Conservation (phyloP, 306 rosid species). For the Castanospermum australe region DNA sequence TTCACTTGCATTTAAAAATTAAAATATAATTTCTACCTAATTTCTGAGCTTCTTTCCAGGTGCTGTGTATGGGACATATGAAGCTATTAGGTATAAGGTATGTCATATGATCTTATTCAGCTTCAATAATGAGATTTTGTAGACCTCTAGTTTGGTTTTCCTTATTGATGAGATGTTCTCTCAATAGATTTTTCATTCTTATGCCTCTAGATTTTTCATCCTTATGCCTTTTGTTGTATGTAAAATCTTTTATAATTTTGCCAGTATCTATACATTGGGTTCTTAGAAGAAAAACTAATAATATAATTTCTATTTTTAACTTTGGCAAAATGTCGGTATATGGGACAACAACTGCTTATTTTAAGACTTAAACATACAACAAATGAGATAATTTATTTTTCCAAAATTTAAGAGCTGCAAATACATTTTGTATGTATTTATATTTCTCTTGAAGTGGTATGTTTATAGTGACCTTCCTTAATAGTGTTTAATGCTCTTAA, state of each 20-base stretch:
- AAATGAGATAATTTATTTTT: no score
- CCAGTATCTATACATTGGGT: neutral
- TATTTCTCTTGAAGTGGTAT: no score
- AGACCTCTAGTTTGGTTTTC: neutral
- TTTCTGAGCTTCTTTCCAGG: slow-evolving; percentile 45
- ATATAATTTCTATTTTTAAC: neutral
- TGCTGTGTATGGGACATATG: slow-evolving; percentile 85
- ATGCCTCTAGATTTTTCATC: no score
- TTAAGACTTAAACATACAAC: no score
- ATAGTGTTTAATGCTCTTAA: no score
- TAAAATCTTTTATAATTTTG: neutral
- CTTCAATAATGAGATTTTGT: slow-evolving; percentile 6
- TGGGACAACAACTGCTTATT: no score
- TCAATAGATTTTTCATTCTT: neutral
- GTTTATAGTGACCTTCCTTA: no score
- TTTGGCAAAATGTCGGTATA: no score
- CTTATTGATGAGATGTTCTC: neutral
- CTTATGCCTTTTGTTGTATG: neutral
- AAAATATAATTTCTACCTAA: neutral
- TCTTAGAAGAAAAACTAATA: neutral
- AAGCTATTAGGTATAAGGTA: slow-evolving; percentile 84
- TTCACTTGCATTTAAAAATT: neutral
- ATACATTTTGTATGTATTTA: no score
- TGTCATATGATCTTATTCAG: slow-evolving; percentile 16
- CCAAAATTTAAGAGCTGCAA: no score